phyloP scores from a whole-genome alignment of 129 eudicot genomes.

The Heracleum sosnowskyi region DNA sequence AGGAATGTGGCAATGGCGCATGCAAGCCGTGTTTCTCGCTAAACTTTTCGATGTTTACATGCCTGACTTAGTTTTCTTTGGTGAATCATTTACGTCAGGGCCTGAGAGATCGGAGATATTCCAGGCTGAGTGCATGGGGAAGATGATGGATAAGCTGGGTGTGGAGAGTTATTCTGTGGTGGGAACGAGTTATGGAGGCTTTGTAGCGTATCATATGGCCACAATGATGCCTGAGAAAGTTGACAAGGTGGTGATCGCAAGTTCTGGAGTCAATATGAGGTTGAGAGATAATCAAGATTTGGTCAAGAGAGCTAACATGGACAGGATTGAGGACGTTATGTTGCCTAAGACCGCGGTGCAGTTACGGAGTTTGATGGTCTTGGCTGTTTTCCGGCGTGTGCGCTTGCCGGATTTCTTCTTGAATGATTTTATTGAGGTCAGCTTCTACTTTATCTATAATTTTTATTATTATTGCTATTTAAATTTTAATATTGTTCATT shows the following conservation, averaged over 20 bases:
- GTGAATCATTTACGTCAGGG: slow-evolving; percentile 44
- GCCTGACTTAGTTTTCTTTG: slow-evolving; percentile 69
- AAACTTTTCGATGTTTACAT: slow-evolving; percentile 39
- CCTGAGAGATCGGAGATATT: slow-evolving; percentile 55
- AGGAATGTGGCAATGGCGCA: slow-evolving; percentile 79
- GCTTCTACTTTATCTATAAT: not conserved
- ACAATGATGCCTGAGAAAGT: slow-evolving; percentile 63
- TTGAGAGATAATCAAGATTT: slow-evolving; percentile 39
- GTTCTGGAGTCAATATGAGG: slow-evolving; percentile 65
- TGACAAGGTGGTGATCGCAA: slow-evolving; percentile 75
- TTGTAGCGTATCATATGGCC: slow-evolving; percentile 66
- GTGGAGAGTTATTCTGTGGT: slow-evolving; percentile 47
- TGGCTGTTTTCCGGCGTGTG: slow-evolving; percentile 26
- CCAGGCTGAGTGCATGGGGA: slow-evolving; percentile 48
- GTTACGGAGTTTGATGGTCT: slow-evolving; percentile 39
- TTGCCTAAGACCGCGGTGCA: slow-evolving; percentile 53
- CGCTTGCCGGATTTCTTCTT: slow-evolving; percentile 65
- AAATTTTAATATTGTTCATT: too few species aligned
- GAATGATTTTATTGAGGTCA: slow-evolving; percentile 54
- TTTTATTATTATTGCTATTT: not conserved
- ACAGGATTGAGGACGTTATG: slow-evolving; percentile 54
- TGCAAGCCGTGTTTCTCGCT: slow-evolving; percentile 37
- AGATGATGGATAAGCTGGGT: slow-evolving; percentile 53
- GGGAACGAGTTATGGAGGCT: slow-evolving; percentile 81
- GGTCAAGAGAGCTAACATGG: slow-evolving; percentile 43